Evolutionary conservation across 345 rosid genomes (phyloP), one percentile per base, ranked within the genome.

Genomic region (Cardiospermum halicacabum): DNA sequence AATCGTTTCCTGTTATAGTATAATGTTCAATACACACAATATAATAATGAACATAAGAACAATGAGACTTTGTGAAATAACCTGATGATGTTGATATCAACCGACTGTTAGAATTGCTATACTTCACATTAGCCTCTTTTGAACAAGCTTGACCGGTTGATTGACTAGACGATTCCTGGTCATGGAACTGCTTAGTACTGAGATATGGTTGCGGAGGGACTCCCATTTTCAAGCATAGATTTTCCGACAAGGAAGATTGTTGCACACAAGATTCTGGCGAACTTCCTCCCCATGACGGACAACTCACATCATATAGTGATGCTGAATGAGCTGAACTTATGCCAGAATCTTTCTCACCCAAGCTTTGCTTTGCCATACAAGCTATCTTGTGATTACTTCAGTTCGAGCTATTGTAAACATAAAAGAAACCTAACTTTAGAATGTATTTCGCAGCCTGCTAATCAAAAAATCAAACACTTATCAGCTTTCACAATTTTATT

Each of bases 131-230:
- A 24, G 73, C 82, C 65, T 80, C 85, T 81, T 86, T 82, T 43
- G 81, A 50, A 58, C 76, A 84, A 60, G 96, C 88, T 43, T 88
- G 88, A 64, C 82, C 76, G 42, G 86, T 88, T 3, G 93, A 88
- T 36, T 91, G 97, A 64, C 83, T 64, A 19, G 96, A 88, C 18
- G 85, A 79, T 34, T 91, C 93, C 63, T 77, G 93, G 39, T 83
- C 96, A 58, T 80, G 93, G 67, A 82, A 65, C 55, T 75, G 85
- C 72, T 83, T 84, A 31, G 81, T 40, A 68, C 45, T 66, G 16
- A 55, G 65, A 18, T 78, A 45, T 61, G 56, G 79, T 43, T 64
- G 86, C 22, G 67, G 71, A 49, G 75, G 75, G 65, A 69, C 72
- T 64, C 84, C 89, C 64, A 70, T 68, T 43, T 80, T 82, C 79